Evolutionary conservation across 2,329 filamentous ascomycete genomes (phyloP), one percentile per base, ranked within the genome.

Genomic region (Colletotrichum spaethianum): DNA sequence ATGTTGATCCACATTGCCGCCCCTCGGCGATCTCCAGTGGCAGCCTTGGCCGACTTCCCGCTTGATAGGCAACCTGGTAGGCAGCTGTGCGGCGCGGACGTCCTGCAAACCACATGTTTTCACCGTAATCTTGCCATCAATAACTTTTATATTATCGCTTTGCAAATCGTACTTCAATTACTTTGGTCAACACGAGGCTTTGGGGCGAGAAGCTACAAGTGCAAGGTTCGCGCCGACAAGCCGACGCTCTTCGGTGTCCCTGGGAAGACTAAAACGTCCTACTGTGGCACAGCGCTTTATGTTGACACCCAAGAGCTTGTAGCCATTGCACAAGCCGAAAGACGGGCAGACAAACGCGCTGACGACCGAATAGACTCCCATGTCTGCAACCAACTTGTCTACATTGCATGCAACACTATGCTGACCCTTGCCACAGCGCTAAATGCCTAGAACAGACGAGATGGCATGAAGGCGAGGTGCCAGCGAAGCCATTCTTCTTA

Each of bases 221-320:
- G 57, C 36, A 68, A 55, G 50, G 42, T 46, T 57, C 69, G 69
- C 57, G 8, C 64, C 64, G 52, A 68, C 50, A 48, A 68, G 20
- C 64, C 63, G 69, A 44, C 57, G 38, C 48, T 36, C 31, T 28
- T 68, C 44, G 52, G 69, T 9, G 42, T 14, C 48, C 56, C n/a
- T 62, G 14, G 18, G 8, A 31, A 12, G 7, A 46, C 12, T 23
- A 23, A 18, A n/a, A 63, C 56, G 20, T 23, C 12, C 28, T 40
- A 16, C 4, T n/a, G 36, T 42, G 44, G 50, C 63, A 52, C 57
- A 59, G 64, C 64, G 16, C 46, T 62, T 48, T 20, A 26, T 26
- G 14, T n/a, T 61, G 40, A 31, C n/a, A 6, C 4, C 6, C 1
- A 4, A 23, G 6, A 40, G 28, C 23, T 31, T 36, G 23, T 23